phyloP scores from a whole-genome alignment of 768 basidiomycete species.

The Omphalotus guepiniiformis region DNA sequence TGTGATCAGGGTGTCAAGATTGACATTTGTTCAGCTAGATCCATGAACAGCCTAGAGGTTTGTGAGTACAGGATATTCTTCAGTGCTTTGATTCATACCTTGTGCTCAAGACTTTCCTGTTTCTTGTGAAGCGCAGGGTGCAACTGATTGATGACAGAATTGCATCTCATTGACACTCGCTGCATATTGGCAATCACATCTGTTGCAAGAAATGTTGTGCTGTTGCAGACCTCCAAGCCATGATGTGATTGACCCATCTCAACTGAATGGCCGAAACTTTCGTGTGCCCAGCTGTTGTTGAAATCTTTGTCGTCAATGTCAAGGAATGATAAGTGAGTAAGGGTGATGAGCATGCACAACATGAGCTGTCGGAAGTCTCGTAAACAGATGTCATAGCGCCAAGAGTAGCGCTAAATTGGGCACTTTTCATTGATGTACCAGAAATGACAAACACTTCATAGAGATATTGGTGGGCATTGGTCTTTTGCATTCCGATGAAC shows the following conservation, averaged over 20 bases:
- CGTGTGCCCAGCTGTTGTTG: not conserved
- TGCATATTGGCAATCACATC: slow-evolving; percentile 2
- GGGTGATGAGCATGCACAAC: not conserved
- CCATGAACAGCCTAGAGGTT: not conserved
- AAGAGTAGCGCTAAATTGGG: not conserved
- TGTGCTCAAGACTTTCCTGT: no score
- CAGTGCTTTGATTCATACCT: no score
- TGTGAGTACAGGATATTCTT: not conserved
- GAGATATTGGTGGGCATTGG: not conserved
- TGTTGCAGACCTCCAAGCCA: not conserved
- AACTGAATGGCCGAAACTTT: not conserved
- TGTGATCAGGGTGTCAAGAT: not conserved
- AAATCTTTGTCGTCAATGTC: not conserved
- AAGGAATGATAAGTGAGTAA: not conserved
- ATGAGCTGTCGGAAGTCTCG: slow-evolving; percentile 5
- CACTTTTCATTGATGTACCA: not conserved
- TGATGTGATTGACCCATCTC: not conserved
- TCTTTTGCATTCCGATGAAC: not conserved
- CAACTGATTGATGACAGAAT: not conserved
- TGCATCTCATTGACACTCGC: not conserved
- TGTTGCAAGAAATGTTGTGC: not conserved
- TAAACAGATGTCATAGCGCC: not conserved
- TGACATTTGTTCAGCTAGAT: not conserved
- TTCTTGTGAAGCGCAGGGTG: not conserved
- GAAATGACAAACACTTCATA: slow-evolving; percentile 2